Conservation (phyloP, 768 basidiomycete genomes). For the Pholiota molesta region DNA sequence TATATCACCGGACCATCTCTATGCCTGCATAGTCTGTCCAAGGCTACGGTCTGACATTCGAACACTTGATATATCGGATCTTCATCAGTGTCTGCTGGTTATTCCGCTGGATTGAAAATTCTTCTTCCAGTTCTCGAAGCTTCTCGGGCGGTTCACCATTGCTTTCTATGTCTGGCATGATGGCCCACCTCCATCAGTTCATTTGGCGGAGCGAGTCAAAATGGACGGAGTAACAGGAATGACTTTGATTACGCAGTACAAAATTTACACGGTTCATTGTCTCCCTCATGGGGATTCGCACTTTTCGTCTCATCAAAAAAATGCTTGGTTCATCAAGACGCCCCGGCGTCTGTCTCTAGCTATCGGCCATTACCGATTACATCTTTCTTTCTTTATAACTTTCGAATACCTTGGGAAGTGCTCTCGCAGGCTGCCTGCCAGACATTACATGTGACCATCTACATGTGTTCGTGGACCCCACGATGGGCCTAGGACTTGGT, state of each 20-base stretch:
- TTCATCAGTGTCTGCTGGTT: background rate
- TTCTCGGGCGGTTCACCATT: background rate
- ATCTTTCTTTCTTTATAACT: conserved; percentile 3
- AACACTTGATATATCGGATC: background rate
- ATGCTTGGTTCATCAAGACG: background rate
- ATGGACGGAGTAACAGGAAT: background rate
- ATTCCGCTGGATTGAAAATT: background rate
- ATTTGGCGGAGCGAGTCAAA: background rate
- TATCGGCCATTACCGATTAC: background rate
- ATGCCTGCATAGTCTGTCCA: too few relatives aligned
- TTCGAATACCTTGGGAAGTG: background rate
- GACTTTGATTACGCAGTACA: background rate
- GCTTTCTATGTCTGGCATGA: background rate
- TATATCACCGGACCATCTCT: background rate
- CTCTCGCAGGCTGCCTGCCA: background rate
- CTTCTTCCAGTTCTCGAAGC: background rate
- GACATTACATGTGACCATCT: background rate
- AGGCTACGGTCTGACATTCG: background rate
- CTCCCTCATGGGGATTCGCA: background rate
- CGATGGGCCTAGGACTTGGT: background rate
- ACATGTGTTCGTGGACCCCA: background rate
- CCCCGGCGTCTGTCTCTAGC: background rate
- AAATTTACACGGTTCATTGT: background rate
- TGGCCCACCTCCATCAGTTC: background rate
- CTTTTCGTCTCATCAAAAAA: background rate